Evolutionary conservation across 225 moss, liverwort and hornwort species (phyloP).

Genomic region (Pseudisothecium myosuroides): DNA sequence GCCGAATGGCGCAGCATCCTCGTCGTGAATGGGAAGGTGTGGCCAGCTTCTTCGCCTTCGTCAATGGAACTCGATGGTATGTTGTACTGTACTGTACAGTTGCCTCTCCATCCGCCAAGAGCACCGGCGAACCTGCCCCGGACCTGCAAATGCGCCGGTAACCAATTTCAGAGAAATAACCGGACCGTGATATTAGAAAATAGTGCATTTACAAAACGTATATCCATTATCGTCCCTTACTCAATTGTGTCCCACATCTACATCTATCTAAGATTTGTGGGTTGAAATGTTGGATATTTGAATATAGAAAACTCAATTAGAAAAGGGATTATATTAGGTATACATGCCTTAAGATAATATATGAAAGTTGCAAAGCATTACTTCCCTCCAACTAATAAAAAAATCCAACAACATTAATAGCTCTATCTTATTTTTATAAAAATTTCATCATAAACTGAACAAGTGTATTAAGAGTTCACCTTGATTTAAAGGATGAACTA

Average conservation of each 20-base stretch:
- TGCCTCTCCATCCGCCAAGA: too few relatives aligned
- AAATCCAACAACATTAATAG: too few relatives aligned
- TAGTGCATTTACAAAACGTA: too few relatives aligned
- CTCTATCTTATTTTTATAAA: not conserved
- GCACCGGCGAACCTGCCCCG: not conserved
- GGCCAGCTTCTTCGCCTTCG: not conserved
- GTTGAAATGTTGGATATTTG: not conserved
- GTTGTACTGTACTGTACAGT: too few relatives aligned
- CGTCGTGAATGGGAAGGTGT: not conserved
- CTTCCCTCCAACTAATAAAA: not conserved
- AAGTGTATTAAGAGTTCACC: not conserved
- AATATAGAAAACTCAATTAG: not conserved
- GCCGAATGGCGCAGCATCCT: not conserved
- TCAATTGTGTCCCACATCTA: not conserved
- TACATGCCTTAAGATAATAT: not conserved
- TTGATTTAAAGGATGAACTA: not conserved
- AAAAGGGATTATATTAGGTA: not conserved
- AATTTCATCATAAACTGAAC: not conserved
- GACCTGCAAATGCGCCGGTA: not conserved
- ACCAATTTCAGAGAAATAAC: not conserved
- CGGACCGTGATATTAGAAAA: too few relatives aligned
- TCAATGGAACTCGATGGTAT: not conserved
- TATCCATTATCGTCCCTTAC: not conserved
- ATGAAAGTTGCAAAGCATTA: not conserved
- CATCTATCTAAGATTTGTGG: not conserved